Evolutionary conservation across 2,329 filamentous ascomycete genomes (phyloP).

Genomic region (Xylaria sp.): DNA sequence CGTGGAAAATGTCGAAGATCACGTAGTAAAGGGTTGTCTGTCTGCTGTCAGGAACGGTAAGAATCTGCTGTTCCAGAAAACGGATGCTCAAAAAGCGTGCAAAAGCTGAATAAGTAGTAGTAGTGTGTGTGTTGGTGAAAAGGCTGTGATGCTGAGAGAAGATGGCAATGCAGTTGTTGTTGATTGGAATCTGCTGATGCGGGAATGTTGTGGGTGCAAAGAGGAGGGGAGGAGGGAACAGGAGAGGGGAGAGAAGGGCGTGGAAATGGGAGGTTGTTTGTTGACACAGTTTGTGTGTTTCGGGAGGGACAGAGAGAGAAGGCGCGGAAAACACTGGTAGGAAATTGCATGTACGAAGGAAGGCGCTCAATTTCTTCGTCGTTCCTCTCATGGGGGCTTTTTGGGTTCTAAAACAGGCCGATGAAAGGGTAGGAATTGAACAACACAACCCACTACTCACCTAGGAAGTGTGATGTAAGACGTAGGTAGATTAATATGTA

Average conservation of each 20-base stretch:
- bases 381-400: neutral
- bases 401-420: neutral
- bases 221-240: conserved; percentile 24
- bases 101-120: conserved; percentile 42
- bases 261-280: conserved; percentile 16
- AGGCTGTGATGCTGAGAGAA: conserved; percentile 42
- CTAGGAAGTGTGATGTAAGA: neutral
- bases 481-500: conserved; percentile 3
- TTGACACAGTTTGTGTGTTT: neutral
- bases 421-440: neutral
- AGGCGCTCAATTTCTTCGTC: conserved; percentile 15
- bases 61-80: conserved; percentile 50
- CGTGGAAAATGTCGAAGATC: conserved; percentile 47
- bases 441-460: conserved; percentile 3
- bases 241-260: conserved; percentile 16
- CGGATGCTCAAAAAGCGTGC: conserved; percentile 49
- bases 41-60: conserved; percentile 42
- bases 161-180: conserved; percentile 42
- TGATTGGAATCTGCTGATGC: conserved; percentile 39
- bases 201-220: conserved; percentile 34
- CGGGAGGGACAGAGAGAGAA: conserved; percentile 6
- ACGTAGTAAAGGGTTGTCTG: conserved; percentile 27
- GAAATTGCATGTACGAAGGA: conserved; percentile 12
- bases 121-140: conserved; percentile 34
- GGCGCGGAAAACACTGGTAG: conserved; percentile 7